Evolutionary conservation across 148 eudicot genomes (phyloP).

Genomic region (Bassia scoparia): DNA sequence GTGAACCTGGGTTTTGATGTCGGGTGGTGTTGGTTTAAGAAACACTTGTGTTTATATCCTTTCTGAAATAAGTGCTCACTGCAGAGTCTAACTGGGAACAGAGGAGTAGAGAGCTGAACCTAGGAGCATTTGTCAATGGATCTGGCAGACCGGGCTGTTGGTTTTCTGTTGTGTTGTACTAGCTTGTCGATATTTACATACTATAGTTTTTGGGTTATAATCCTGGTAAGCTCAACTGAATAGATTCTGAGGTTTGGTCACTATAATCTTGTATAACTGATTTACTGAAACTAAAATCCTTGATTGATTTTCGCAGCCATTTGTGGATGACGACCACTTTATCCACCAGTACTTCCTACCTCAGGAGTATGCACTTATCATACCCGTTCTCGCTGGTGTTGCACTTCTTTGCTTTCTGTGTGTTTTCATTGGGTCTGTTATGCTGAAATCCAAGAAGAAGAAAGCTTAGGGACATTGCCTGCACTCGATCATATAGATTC

Average conservation of each 20-base stretch:
- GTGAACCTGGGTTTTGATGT: not conserved
- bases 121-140: slow-evolving; percentile 46
- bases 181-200: slow-evolving; percentile 85
- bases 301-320: slow-evolving; percentile 57
- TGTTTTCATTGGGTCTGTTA: slow-evolving; percentile 70
- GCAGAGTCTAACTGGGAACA: not conserved
- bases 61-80: not conserved
- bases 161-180: slow-evolving; percentile 53
- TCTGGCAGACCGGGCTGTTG: slow-evolving; percentile 84
- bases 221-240: slow-evolving; percentile 51
- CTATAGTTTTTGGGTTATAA: slow-evolving; percentile 90
- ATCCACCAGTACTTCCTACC: slow-evolving; percentile 83
- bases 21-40: not conserved
- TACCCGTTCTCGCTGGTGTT: slow-evolving; percentile 75
- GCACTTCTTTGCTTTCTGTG: slow-evolving; percentile 63
- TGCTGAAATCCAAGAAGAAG: slow-evolving; percentile 85
- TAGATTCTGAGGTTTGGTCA: not conserved
- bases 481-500: too few species aligned
- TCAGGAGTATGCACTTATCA: slow-evolving; percentile 74
- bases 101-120: not conserved
- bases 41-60: not conserved
- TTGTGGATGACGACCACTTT: slow-evolving; percentile 80
- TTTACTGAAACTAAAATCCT: not conserved
- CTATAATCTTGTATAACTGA: not conserved
- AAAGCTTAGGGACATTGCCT: slow-evolving; percentile 38